Base-by-base conservation (phyloP, 768 basidiomycete genomes). In the Auriscalpium vulgare region DNA sequence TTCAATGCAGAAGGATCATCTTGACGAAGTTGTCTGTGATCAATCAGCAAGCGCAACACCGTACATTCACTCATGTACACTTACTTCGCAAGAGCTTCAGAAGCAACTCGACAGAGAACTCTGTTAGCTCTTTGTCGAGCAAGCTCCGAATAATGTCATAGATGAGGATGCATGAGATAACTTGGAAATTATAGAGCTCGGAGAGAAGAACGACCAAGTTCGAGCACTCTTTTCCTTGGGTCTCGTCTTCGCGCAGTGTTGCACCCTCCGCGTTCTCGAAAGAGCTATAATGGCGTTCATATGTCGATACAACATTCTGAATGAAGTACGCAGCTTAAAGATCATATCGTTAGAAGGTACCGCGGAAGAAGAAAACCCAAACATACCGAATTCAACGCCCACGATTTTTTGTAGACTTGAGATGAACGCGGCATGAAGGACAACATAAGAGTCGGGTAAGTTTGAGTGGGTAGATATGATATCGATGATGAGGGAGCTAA, bases 171-270 rank as follows among this genome's bases (percentile, higher is more conserved):
- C 85, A 91, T 3, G 91, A 91, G 53, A 98, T 81, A 21, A 97
- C 91, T 71, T 93, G 90, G 67, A 97, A 94, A 67, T 97, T 97
- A 75, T 97, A 98, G 17, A 99, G 74, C 67, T 97, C 94, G 2
- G 92, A 89, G 17, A 97, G 71, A 19, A 98, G 79, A 1, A 91
- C 82, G 44, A 95, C 78, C 37, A 99, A 72, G 67, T 99, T 98
- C 10, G 88, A 84, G 61, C 85, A 85, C 66, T 95, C 91, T 71
- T 98, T 99, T 35, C 92, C 90, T 7, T 72, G 68, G 2, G 71
- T 73, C 19, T 75, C 75, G 9, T 65, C 58, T 16, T 65, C 65
- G 14, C 35, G 49, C 3, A 54, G 48, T 3, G 64, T 62, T 2
- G 50, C 14, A 3, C 14, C 48, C 17, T 54, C 29, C 10, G 48